Percentiles rank a stretch among this genome's conserved stretches.
Evolutionary conservation across 2,329 filamentous ascomycete species (phyloP).

Genomic region (Trichoderma breve): DNA sequence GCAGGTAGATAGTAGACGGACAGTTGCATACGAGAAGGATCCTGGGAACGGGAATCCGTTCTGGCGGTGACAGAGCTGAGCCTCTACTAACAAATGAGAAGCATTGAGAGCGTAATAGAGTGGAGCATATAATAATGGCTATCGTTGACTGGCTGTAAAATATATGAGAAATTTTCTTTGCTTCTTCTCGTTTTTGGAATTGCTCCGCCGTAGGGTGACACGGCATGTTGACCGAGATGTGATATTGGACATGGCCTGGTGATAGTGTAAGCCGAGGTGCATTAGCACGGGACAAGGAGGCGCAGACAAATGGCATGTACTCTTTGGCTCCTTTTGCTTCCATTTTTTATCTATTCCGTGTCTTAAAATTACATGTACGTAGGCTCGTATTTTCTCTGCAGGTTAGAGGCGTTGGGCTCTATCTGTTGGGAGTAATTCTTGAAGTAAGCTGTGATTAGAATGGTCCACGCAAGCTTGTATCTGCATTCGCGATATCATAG

Average conservation of each 20-base stretch:
- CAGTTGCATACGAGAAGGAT: not conserved
- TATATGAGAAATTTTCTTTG: not conserved
- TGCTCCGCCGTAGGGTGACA: not conserved
- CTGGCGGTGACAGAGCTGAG: slow-evolving; percentile 8
- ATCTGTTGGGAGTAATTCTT: not conserved
- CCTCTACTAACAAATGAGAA: not conserved
- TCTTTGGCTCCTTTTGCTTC: not conserved
- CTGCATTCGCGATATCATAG: not conserved
- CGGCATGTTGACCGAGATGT: slow-evolving; percentile 16
- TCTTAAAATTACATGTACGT: not conserved
- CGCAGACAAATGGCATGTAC: not conserved
- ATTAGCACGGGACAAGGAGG: not conserved
- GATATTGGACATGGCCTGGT: not conserved
- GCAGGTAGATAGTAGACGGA: not conserved
- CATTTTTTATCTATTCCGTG: not conserved
- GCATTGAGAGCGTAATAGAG: not conserved
- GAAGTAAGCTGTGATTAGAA: not conserved
- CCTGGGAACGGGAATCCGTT: not conserved
- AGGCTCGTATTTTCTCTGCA: not conserved
- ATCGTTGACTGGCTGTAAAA: not conserved
- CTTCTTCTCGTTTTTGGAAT: not conserved
- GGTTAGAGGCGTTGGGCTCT: not conserved
- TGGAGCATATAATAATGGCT: not conserved
- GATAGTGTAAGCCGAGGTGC: slow-evolving; percentile 7
- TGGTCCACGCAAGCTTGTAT: not conserved